Evolutionary conservation across 768 basidiomycete species (phyloP), one percentile per base, ranked within the genome.

Genomic region (Tricholoma matsutake): DNA sequence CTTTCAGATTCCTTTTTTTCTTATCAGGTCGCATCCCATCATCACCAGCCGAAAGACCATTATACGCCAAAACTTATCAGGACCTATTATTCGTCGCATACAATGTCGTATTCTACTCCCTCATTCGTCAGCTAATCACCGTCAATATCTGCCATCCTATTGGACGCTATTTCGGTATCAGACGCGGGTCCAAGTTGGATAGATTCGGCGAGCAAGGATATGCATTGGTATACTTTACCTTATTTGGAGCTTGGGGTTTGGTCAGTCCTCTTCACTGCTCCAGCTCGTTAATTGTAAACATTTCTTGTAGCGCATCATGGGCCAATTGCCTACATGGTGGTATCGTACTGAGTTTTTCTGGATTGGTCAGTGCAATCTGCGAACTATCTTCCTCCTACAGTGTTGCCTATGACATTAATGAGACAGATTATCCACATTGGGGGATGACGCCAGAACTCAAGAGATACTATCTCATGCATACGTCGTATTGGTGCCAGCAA

Each of bases 401-500:
- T 25, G 22, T 25, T 32, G 2, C 29, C 16, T 11, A 22, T 32
- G 13, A n/a, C 29, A 22, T 49, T 14, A 13, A 35, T 49, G 34
- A 20, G 25, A 28, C 47, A 94, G 92, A 85, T 59, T 97, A 96
- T 69, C 96, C 96, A 16, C 86, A 92, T 69, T 92, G 91, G 88
- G 82, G 89, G 51, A 92, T 99, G 90, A 83, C 82, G 25, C 86
- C 87, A 0, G 82, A 86, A 63, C 77, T 98, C 66, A 99, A 99
- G 76, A 74, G 83, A 49, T 98, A 97, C 77, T 98, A 98, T 72
- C 86, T 99, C 59, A 84, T 95, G 77, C 96, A 99, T 71, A 83
- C 85, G 61, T 81, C 95, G 2, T 98, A 97, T 73, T 98, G 97
- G 97, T 83, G 86, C 52, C 96, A 98, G 69, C 95, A 99, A 72